Conservation (phyloP, 805 yeast species). For the Zygosaccharomyces kombuchaensis region DNA sequence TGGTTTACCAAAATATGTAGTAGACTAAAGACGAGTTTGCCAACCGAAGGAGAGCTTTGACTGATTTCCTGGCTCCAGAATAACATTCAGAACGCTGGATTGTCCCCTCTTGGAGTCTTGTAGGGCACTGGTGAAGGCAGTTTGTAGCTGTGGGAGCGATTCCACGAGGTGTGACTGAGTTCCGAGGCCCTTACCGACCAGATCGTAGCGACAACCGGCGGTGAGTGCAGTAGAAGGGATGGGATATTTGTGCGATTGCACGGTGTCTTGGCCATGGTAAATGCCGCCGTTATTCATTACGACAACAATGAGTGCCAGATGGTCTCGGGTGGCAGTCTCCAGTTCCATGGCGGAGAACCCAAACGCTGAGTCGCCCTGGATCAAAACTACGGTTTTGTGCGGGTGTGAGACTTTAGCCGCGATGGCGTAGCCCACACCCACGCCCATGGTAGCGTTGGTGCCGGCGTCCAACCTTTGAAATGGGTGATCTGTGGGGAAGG, state of each 20-base stretch:
- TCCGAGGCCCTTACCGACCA: slow-evolving; percentile 53
- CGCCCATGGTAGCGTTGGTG: slow-evolving; percentile 75
- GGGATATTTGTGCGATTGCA: slow-evolving; percentile 22
- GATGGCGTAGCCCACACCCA: slow-evolving; percentile 66
- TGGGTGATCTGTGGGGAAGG: slow-evolving; percentile 52
- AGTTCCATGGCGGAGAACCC: slow-evolving; percentile 70
- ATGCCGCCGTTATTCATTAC: slow-evolving; percentile 76
- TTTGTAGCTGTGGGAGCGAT: slow-evolving; percentile 39
- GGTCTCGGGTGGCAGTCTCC: slow-evolving; percentile 59
- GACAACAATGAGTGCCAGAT: slow-evolving; percentile 50
- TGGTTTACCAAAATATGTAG: background rate
- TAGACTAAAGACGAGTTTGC: slow-evolving; percentile 39
- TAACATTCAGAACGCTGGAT: slow-evolving; percentile 52
- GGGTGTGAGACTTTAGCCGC: slow-evolving; percentile 51
- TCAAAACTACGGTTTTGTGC: slow-evolving; percentile 45
- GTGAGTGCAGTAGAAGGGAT: slow-evolving; percentile 60
- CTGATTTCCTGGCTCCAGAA: slow-evolving; percentile 56
- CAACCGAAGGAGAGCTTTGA: slow-evolving; percentile 60
- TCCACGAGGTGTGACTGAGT: slow-evolving; percentile 48
- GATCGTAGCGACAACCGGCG: slow-evolving; percentile 53
- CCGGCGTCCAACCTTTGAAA: slow-evolving; percentile 64
- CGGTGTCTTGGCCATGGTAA: slow-evolving; percentile 54
- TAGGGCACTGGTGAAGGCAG: slow-evolving; percentile 37
- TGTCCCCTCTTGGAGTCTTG: slow-evolving; percentile 27
- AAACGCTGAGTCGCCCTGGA: slow-evolving; percentile 75